Base-by-base conservation (phyloP, 768 basidiomycete species). In the Amanita pallidorosea region DNA sequence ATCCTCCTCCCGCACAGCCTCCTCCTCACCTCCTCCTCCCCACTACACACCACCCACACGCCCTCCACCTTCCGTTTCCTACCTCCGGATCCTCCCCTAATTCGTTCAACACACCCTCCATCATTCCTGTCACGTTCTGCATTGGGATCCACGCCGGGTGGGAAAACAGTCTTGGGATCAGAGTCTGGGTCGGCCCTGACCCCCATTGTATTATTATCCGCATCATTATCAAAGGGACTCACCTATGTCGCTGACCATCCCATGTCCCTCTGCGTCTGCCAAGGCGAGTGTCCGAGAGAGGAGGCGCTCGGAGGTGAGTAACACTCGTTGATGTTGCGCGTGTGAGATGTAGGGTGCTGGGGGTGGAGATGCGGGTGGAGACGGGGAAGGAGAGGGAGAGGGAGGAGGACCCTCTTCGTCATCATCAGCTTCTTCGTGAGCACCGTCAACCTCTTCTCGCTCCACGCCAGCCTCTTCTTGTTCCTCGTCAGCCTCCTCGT, bases 31-130 rank as follows among this genome's bases (percentile, higher is more conserved):
- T 22, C 40, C 51, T 25, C 59, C 62, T 17, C 65, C 15, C 7
- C 42, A 11, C 43, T 6, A 18, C 50, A 20, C 8, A 31, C 38
- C 4, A 77, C 63, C 76, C 77, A 77, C 6, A 74, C 73, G 15
- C 76, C 76, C 53, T 77, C 75, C 3, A 74, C 63, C 31, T 57
- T 61, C 23, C 54, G 61, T 12, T 60, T 67, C 53, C 61, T 63
- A 44, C 46, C 49, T 1, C 25, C 25, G 4, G 1, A 27, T 22
- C 49, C 48, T 1, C 23, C n/a, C 65, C 62, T 2, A 79, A 77
- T 15, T 68, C 70, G 5, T 60, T 55, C n/a, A 77, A 58, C 4
- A 62, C 54, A 0, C 54, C 55, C 27, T 77, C 73, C 38, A 78
- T 46, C 17, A 29, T 5, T 0, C 18, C 8, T 13, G 37, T 52